phyloP scores from a whole-genome alignment of 352 stramenopile species.

The Globisporangium heterothallicum region DNA sequence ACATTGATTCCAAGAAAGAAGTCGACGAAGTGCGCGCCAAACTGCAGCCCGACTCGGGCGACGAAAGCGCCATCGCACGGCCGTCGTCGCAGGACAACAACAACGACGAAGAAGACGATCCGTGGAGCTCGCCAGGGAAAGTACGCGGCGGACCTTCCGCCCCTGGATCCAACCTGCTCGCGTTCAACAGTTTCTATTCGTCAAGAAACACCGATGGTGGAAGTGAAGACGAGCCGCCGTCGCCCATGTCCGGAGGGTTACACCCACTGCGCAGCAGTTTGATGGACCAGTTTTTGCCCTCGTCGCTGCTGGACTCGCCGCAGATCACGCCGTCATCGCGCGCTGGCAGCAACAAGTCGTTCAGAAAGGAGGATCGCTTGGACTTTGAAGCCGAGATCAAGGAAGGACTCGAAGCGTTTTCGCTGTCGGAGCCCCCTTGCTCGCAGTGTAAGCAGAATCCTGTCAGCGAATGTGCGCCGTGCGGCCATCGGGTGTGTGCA shows the following conservation, averaged over 20 bases:
- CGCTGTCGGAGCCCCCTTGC: slow-evolving; percentile 18
- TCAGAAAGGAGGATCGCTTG: slow-evolving; percentile 18
- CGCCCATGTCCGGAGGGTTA: slow-evolving; percentile 29
- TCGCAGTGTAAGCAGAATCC: slow-evolving; percentile 14
- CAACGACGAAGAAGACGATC: slow-evolving; percentile 35
- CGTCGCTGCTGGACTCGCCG: slow-evolving; percentile 72
- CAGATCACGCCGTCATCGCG: slow-evolving; percentile 63
- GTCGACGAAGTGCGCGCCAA: slow-evolving; percentile 38
- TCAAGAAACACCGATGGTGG: slow-evolving; percentile 5
- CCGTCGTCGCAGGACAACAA: slow-evolving; percentile 3
- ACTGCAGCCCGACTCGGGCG: slow-evolving; percentile 15
- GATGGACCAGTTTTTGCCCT: slow-evolving; percentile 78
- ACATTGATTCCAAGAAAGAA: slow-evolving; percentile 68
- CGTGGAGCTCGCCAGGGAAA: slow-evolving; percentile 37
- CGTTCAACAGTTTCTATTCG: slow-evolving; percentile 70
- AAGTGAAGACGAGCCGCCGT: slow-evolving; percentile 47
- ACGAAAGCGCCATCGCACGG: slow-evolving; percentile 20
- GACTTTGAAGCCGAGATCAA: slow-evolving; percentile 28
- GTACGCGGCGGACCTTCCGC: slow-evolving; percentile 18
- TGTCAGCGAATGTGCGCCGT: slow-evolving; percentile 10
- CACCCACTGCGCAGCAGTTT: slow-evolving; percentile 62
- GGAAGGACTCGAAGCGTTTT: slow-evolving; percentile 27
- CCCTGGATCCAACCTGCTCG: slow-evolving; percentile 27
- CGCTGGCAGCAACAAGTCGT: slow-evolving; percentile 15
- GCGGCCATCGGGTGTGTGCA: slow-evolving; percentile 16